Evolutionary conservation across 176 grass and related monocot species (phyloP), one percentile per base, ranked within the genome.

Genomic region (Rhynchospora pubera): DNA sequence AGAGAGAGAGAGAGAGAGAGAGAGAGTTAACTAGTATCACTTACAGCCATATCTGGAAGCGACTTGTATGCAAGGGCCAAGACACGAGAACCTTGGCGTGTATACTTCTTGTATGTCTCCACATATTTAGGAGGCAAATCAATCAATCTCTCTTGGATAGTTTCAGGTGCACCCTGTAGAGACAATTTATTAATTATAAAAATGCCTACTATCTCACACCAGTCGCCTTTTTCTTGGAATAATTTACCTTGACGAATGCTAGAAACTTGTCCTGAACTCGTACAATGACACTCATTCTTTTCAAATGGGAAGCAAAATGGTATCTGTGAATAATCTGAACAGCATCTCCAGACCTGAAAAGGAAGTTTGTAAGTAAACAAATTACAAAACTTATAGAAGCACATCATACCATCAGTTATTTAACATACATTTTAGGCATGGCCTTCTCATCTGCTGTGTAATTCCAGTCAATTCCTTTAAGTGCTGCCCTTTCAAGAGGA

Each of bases 271-370:
- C 93, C 86, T 99, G 91, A 64, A 89, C 89, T 76, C 93, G 91
- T 59, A 91, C 92, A 19, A 95, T 82, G 85, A 99, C 96, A 87
- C 87, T 92, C 96, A 99, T 99, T 89, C 96, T 95, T 87, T 99
- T 99, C 77, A 99, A 87, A 84, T 99, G 92, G 77, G 96, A 99
- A 86, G 96, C 96, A 91, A 99, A 99, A 91, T 99, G 96, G 69
- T 90, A 91, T 74, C 96, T 93, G 46, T 99, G 91, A 81, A 94
- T 83, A 83, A 99, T 99, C 65, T 90, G 93, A 83, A 99, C 96
- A 83, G 96, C 91, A 85, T 91, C 89, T 80, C 91, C 96, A 83
- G 96, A 88, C 87, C 96, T 99, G 89, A 16, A 82, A 93, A 45
- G 21, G 74, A 78, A 42, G 5, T 53, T 30, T 61, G 65, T 65